Base-by-base conservation (phyloP, 1,284 basidiomycete species). In the Stygiomarasmius scandens region DNA sequence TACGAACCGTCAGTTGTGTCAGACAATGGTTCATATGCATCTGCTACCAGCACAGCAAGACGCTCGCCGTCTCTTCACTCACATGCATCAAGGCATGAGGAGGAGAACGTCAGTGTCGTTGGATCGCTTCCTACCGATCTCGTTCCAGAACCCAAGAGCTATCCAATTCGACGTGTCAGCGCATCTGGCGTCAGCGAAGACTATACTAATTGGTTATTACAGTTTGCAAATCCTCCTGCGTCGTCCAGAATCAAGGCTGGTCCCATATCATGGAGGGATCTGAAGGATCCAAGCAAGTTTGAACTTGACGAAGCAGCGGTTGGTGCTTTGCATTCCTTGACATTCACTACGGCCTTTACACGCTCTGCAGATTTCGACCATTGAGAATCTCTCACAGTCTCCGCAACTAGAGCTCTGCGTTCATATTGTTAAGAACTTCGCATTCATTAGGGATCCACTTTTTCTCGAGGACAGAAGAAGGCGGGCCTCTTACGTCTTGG, bases 381-480 rank as follows among this genome's bases (percentile, higher is more conserved):
- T 38, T 16, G 32, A 47, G 54, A 82, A 78, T 45, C 67, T 79
- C 43, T 60, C 68, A 44, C 62, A 61, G 6, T 64, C 64, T 48
- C 55, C 64, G 10, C 71, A 74, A 3, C 66, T 74, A n/a, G 69
- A 74, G 49, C 65, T 77, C 32, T 74, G 75, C 10, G 50, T 82
- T 5, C 69, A 74, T 45, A 71, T 76, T 22, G 60, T 67, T 29
- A 52, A 54, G 1, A 62, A 78, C 24, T 63, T 78, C 56, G 80
- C 76, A 0, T 87, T 86, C 59, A 47, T 84, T 8, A 76, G 78
- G 50, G 77, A 83, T 56, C 85, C 85, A 0, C 70, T 84, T 38
- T 71, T 82, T 22, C 71, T 84, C 23, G 84, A 87, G 52, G 74
- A 70, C 1, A 70, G 72, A 2, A 61, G 61, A 1, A 68, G 65